Evolutionary conservation across 306 rosid genomes (phyloP).

Genomic region (Calophaca sinica): DNA sequence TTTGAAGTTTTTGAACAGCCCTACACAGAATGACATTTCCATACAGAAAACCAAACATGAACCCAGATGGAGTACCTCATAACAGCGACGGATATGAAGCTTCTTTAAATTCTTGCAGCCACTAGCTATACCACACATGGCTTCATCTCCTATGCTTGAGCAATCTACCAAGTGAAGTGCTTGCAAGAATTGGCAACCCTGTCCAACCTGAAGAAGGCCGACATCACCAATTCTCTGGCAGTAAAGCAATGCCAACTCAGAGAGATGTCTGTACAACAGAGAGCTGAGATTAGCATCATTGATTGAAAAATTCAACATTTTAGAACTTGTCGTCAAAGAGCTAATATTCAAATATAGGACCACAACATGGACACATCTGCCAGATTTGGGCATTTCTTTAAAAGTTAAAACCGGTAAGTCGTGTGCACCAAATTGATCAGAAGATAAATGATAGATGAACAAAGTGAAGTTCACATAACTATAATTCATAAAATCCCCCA

Average conservation of each 20-base stretch:
- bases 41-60: slow-evolving; percentile 2
- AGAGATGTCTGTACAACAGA: slow-evolving; percentile 66
- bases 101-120: slow-evolving; percentile 92
- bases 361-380: not conserved
- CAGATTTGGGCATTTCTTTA: not conserved
- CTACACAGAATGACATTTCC: slow-evolving; percentile 12
- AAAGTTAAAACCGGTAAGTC: not conserved
- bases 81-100: slow-evolving; percentile 90
- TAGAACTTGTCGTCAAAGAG: slow-evolving; percentile 21
- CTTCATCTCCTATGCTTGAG: slow-evolving; percentile 89
- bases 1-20: no score
- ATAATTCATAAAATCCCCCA: not conserved
- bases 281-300: slow-evolving; percentile 45
- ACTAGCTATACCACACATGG: slow-evolving; percentile 78
- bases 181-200: slow-evolving; percentile 85
- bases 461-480: slow-evolving; percentile 17
- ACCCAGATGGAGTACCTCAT: slow-evolving; percentile 65
- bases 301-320: slow-evolving; percentile 16
- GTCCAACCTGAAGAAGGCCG: slow-evolving; percentile 82
- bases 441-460: slow-evolving; percentile 1
- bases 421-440: not conserved
- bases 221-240: slow-evolving; percentile 83
- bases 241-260: slow-evolving; percentile 80
- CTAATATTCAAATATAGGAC: slow-evolving; percentile 28
- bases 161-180: slow-evolving; percentile 96